These are phyloP conservation scores for Chaetomium sp. DNA, from an alignment of 2,329 filamentous ascomycete genomes.

Conservation along the genomic window DNA sequence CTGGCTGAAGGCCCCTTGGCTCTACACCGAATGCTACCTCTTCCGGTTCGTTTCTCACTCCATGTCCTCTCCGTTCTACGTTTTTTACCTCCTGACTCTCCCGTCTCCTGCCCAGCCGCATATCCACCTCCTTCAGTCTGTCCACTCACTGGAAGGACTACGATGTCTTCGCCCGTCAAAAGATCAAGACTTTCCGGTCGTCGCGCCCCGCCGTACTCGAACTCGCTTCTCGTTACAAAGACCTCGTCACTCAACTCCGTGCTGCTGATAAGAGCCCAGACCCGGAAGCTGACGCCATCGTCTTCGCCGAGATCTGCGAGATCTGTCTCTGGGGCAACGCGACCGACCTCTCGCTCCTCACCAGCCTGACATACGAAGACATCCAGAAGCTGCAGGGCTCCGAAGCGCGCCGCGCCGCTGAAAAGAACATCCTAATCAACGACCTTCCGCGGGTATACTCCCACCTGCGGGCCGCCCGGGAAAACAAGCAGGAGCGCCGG, in stretches of 20 bases:
- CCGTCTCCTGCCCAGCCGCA: constrained; percentile 45
- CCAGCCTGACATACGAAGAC: constrained; percentile 85
- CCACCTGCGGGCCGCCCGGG: constrained; percentile 24
- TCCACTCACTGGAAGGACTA: constrained; percentile 83
- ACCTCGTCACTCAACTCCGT: constrained; percentile 62
- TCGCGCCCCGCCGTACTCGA: constrained; percentile 63
- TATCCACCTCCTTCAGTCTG: constrained; percentile 69
- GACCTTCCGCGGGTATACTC: constrained; percentile 51
- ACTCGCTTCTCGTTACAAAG: constrained; percentile 36
- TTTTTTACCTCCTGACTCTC: not conserved
- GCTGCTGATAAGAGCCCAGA: constrained; percentile 36
- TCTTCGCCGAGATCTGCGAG: constrained; percentile 92
- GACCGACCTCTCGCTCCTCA: constrained; percentile 86
- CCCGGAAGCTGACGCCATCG: constrained; percentile 63
- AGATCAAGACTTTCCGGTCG: constrained; percentile 85
- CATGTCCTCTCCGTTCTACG: not conserved
- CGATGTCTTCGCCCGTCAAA: constrained; percentile 84
- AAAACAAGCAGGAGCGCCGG: constrained; percentile 53
- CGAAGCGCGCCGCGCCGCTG: constrained; percentile 74
- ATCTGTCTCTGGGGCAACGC: constrained; percentile 97
- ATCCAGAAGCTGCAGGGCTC: constrained; percentile 94
- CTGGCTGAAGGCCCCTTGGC: constrained; percentile 84
- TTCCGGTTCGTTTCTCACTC: constrained; percentile 58
- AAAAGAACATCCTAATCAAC: constrained; percentile 89
- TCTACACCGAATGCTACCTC: constrained; percentile 90